Base-by-base conservation (phyloP, 169 alveolate species). In the Plasmodium chabaudi region DNA sequence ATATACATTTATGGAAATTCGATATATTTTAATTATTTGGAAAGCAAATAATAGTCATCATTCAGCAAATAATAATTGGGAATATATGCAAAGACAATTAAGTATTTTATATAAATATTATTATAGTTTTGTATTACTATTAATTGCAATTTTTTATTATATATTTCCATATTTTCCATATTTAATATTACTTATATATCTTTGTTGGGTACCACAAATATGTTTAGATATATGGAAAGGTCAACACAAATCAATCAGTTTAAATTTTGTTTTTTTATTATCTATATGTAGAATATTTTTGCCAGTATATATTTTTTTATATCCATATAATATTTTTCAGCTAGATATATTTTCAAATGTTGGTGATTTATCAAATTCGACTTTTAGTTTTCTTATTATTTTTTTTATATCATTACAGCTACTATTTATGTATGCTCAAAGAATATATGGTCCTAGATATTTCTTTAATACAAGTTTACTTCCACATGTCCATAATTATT, bases 401-500 rank as follows among this genome's bases (percentile, higher is more conserved):
- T 13, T 94, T 13, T 61, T 89, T 42, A 34, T 86, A 23, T 15
- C 57, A 2, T 51, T 89, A 51, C 96, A 93, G 69, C 23, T 92
- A 46, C 27, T 89, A 0, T 67, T 88, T 19, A 88, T 93, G 89
- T 25, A 61, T n/a, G 19, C 94, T 13, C 96, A 92, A 87, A 49
- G 93, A 34, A 87, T 87, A 12, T 87, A 72, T 39, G 94, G 94
- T 0, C 93, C 94, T 17, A 9, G 97, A 13, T 92, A 75, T 74
- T 92, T 95, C 51, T 89, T 92, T 1, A 70, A 92, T 25, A 72
- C 88, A 79, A 91, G 92, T 21, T 68, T 87, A 5, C 55, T 95
- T 73, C 97, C 97, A 10, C 96, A 95, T 55, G 95, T 95, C 1
- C 95, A 95, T 77, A 92, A 90, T 46, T 95, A 94, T 86, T 93